Evolutionary conservation across 2,329 filamentous ascomycete genomes (phyloP).

Genomic region (Exophiala calicioides): DNA sequence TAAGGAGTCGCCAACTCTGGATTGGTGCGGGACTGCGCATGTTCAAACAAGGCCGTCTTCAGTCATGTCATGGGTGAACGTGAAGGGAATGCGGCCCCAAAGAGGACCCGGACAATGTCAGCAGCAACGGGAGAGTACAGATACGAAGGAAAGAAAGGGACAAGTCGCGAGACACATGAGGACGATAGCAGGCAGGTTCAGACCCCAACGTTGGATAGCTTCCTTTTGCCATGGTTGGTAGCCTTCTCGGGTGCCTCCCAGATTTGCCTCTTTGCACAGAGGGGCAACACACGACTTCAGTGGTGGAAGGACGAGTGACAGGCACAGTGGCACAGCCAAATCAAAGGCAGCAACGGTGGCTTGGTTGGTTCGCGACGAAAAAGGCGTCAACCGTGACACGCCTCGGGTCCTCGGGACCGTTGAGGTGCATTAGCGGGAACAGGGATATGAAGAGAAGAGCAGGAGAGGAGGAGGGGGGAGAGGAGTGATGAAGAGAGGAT

Average conservation of each 20-base stretch:
- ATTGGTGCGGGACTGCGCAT: constrained; percentile 5
- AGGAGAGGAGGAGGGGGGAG: too few species aligned
- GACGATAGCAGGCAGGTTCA: background rate
- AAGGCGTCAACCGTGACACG: background rate
- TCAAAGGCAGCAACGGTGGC: constrained; percentile 5
- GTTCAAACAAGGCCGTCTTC: background rate
- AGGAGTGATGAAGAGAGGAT: too few species aligned
- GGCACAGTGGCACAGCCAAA: constrained; percentile 19
- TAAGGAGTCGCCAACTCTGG: too few species aligned
- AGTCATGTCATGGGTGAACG: too few species aligned
- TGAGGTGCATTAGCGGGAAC: constrained; percentile 20
- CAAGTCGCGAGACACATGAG: constrained; percentile 1
- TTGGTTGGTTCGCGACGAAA: constrained; percentile 13
- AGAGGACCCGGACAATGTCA: too few species aligned
- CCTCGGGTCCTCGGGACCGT: too few species aligned
- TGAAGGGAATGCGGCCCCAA: background rate
- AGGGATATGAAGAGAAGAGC: too few species aligned
- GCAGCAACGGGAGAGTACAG: too few species aligned
- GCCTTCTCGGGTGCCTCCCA: constrained; percentile 8
- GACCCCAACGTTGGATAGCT: constrained; percentile 1
- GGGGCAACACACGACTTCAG: too few species aligned
- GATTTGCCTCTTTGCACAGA: constrained; percentile 6
- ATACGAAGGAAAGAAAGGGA: too few species aligned
- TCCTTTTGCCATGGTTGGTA: constrained; percentile 9
- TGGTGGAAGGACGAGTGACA: constrained; percentile 11